Percentiles rank a stretch among this genome's conserved stretches.
These are phyloP conservation scores for Fusarium pseudoanthophilum DNA, from an alignment of 2,329 filamentous ascomycete genomes.

Conservation along the genomic window DNA sequence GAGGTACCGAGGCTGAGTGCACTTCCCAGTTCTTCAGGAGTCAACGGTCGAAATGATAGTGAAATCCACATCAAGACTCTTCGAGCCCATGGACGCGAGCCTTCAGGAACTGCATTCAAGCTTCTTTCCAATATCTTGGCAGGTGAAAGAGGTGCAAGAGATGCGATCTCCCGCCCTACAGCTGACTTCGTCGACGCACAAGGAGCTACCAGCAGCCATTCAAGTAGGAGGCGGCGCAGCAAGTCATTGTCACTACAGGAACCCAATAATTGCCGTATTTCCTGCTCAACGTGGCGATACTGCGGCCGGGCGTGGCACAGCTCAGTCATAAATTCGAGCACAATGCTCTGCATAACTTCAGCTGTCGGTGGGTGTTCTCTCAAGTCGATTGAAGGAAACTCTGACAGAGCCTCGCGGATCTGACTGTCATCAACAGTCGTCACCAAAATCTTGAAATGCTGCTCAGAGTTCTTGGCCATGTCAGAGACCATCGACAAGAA, in stretches of 20 bases:
- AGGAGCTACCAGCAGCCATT: background rate
- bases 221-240: accelerated
- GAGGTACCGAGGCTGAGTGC: background rate
- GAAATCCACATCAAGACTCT: background rate
- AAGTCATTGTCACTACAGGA: background rate
- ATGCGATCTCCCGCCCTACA: background rate
- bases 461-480: background rate
- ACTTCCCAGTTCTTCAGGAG: background rate
- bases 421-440: background rate
- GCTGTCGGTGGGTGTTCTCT: background rate
- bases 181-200: background rate
- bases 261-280: background rate
- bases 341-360: background rate
- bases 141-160: background rate
- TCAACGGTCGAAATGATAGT: background rate
- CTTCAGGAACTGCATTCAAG: background rate
- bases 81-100: background rate
- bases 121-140: background rate
- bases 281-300: background rate
- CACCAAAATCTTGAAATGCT: background rate
- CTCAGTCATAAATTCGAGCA: background rate
- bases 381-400: background rate
- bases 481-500: background rate
- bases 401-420: background rate
- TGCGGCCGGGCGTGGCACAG: background rate